Percentiles rank a stretch among this genome's conserved stretches.
Conservation (phyloP, 768 basidiomycete genomes). For the Boletellus emodensis region DNA sequence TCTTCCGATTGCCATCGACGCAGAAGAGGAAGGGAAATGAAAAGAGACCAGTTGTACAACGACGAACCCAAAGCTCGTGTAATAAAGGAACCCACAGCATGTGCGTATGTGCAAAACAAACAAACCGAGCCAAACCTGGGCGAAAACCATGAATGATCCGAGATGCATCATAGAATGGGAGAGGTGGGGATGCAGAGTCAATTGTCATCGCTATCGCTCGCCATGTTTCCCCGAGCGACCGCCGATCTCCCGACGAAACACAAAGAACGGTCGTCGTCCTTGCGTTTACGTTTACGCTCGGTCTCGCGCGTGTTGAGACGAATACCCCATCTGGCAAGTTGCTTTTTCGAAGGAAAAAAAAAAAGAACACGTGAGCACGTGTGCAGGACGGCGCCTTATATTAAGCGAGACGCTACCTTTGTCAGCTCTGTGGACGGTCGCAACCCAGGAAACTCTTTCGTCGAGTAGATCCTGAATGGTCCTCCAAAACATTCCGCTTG, state of each 20-base stretch:
- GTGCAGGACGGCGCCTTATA: neutral
- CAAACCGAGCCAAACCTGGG: neutral
- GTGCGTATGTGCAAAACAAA: neutral
- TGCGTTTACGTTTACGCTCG: conserved; percentile 35
- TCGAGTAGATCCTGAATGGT: conserved; percentile 64
- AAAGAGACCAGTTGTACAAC: conserved; percentile 16
- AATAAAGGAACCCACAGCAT: conserved; percentile 7
- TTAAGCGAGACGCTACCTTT: conserved; percentile 39
- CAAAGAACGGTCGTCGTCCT: conserved; percentile 11
- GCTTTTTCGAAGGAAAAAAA: conserved; percentile 13
- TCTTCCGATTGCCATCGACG: conserved; percentile 5
- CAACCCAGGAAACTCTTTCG: conserved; percentile 71
- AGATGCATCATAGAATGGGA: neutral
- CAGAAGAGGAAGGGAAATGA: neutral
- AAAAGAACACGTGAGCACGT: conserved; percentile 1
- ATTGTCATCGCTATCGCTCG: conserved; percentile 26
- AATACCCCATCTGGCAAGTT: conserved; percentile 34
- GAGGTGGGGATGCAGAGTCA: conserved; percentile 2
- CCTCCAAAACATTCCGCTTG: conserved; percentile 67
- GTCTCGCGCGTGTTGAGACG: conserved; percentile 36
- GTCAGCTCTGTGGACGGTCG: conserved; percentile 66
- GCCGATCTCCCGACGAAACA: conserved; percentile 4
- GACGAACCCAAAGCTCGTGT: neutral
- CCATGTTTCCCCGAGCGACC: conserved; percentile 4
- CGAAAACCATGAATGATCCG: neutral